These are phyloP conservation scores for Tuber calosporum DNA, from an alignment of 495 filamentous ascomycete species.

Conservation along the genomic window DNA sequence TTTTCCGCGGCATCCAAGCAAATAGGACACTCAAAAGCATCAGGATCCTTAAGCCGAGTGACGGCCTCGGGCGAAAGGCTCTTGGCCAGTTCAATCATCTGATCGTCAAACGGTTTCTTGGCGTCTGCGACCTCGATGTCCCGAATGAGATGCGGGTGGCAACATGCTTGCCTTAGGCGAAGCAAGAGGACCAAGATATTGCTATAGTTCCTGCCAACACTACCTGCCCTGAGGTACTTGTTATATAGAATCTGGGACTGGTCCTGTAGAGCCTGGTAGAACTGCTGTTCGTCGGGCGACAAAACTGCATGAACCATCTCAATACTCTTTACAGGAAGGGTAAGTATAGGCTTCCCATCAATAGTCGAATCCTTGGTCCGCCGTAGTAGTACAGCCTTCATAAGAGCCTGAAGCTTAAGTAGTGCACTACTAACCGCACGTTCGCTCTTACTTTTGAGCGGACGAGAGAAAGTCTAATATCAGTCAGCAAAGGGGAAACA, in stretches of 20 bases:
- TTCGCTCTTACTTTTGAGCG: constrained; percentile 48
- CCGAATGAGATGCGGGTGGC: constrained; percentile 82
- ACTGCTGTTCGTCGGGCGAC: constrained; percentile 59
- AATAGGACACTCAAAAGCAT: constrained; percentile 52
- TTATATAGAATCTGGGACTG: constrained; percentile 66
- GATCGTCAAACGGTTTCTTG: constrained; percentile 48
- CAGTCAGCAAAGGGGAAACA: constrained; percentile 10
- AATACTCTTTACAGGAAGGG: constrained; percentile 62
- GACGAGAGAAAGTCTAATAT: constrained; percentile 46
- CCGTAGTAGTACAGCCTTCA: constrained; percentile 79
- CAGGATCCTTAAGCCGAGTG: constrained; percentile 55
- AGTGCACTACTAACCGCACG: constrained; percentile 49
- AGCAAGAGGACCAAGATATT: constrained; percentile 79
- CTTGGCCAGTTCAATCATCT: constrained; percentile 60
- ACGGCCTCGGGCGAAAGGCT: constrained; percentile 57
- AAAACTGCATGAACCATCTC: constrained; percentile 64
- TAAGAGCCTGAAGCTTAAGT: constrained; percentile 64
- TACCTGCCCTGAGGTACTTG: constrained; percentile 64
- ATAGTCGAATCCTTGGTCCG: constrained; percentile 76
- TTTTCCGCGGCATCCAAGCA: constrained; percentile 72
- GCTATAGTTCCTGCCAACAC: constrained; percentile 70
- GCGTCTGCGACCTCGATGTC: constrained; percentile 59
- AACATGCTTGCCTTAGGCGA: constrained; percentile 84
- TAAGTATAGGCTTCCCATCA: constrained; percentile 77
- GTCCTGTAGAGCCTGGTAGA: constrained; percentile 66